A percentile compares a stretch with the other conserved stretches of the same genome.
phyloP scores from a whole-genome alignment of 192 early-diverging fungal genomes.

The Dispira parvispora region DNA sequence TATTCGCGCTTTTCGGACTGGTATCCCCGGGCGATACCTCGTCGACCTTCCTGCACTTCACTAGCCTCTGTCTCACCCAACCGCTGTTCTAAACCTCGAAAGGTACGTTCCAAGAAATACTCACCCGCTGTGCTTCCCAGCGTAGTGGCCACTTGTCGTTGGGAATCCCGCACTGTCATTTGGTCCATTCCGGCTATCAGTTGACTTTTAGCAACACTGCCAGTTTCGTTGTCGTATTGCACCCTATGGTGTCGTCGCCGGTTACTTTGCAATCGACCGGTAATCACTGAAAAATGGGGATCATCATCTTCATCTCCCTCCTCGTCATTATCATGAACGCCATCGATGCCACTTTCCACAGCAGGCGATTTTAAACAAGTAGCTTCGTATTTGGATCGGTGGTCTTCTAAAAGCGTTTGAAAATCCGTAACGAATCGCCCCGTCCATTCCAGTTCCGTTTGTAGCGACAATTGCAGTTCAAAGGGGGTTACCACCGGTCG shows the following conservation, averaged over 20 bases:
- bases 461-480: conserved; percentile 72
- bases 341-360: conserved; percentile 18
- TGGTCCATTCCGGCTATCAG: conserved; percentile 16
- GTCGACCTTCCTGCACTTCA: conserved; percentile 50
- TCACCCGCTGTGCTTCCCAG: conserved; percentile 46
- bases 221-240: neutral
- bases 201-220: neutral
- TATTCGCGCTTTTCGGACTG: conserved; percentile 20
- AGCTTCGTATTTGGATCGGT: neutral
- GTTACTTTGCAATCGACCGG: conserved; percentile 53
- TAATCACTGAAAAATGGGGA: conserved; percentile 82
- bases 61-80: conserved; percentile 41
- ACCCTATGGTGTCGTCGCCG: conserved; percentile 21
- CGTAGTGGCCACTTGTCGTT: conserved; percentile 31
- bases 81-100: conserved; percentile 62
- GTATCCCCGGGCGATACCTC: conserved; percentile 79
- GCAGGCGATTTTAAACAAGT: neutral
- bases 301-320: conserved; percentile 53
- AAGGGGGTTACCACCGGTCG: conserved; percentile 86
- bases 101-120: conserved; percentile 57
- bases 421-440: too few species aligned
- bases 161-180: conserved; percentile 36
- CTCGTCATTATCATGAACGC: conserved; percentile 17
- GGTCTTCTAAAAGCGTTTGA: neutral
- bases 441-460: conserved; percentile 17